phyloP scores from a whole-genome alignment of 2,329 filamentous ascomycete species.

The Penicillium sp. region DNA sequence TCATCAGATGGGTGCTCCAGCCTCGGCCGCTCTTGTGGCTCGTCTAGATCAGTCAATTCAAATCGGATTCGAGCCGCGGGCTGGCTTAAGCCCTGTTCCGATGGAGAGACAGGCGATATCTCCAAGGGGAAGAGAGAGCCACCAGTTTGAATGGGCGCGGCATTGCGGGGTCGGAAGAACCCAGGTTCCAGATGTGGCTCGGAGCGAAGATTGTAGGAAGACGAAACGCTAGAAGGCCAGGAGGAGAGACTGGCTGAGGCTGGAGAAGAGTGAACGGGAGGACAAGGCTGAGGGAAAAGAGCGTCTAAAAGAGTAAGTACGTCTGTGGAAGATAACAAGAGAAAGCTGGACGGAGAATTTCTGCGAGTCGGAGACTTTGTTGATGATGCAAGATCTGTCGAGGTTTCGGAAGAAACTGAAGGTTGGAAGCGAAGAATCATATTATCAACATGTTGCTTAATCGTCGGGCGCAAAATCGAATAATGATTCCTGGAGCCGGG shows the following conservation, averaged over 20 bases:
- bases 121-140: conserved; percentile 34
- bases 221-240: conserved; percentile 19
- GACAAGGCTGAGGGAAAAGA: conserved; percentile 62
- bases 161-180: conserved; percentile 32
- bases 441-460: conserved; percentile 37
- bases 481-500: conserved; percentile 32
- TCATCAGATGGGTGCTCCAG: conserved; percentile 76
- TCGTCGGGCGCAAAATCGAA: conserved; percentile 33
- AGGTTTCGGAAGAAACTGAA: conserved; percentile 2
- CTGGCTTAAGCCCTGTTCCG: conserved; percentile 28
- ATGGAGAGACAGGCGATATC: conserved; percentile 25
- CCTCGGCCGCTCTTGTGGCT: conserved; percentile 49
- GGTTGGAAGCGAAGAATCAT: conserved; percentile 36
- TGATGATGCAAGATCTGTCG: neutral
- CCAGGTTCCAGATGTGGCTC: conserved; percentile 30
- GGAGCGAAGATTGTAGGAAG: conserved; percentile 16
- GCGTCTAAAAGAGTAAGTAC: conserved; percentile 76
- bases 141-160: conserved; percentile 17
- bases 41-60: conserved; percentile 39
- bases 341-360: conserved; percentile 54
- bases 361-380: conserved; percentile 52
- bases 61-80: conserved; percentile 42
- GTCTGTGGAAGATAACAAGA: conserved; percentile 77
- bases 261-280: conserved; percentile 28
- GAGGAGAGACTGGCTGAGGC: conserved; percentile 26